phyloP scores from a whole-genome alignment of 2,329 filamentous ascomycete genomes.

The Scedosporium boydii region DNA sequence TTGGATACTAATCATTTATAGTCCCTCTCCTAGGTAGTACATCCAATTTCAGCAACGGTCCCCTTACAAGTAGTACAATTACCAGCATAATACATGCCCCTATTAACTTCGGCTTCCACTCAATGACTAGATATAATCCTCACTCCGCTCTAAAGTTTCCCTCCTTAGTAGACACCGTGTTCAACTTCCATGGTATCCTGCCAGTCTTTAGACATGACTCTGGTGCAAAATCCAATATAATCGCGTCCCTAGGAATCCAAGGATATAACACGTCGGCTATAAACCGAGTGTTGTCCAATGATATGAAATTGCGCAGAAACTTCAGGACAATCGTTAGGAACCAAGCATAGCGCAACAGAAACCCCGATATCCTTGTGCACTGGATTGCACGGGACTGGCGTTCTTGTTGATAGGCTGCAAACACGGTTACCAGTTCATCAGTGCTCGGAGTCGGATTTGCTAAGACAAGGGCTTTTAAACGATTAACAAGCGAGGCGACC shows the following conservation, averaged over 20 bases:
- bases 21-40: too few relatives aligned
- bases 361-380: not conserved
- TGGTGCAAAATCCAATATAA: not conserved
- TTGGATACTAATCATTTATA: too few relatives aligned
- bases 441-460: not conserved
- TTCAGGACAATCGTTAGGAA: not conserved
- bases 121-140: too few relatives aligned
- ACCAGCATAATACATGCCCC: too few relatives aligned
- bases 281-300: not conserved
- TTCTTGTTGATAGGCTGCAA: not conserved
- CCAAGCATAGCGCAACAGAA: not conserved
- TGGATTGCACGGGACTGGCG: not conserved
- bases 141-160: too few relatives aligned
- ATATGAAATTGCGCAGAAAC: not conserved
- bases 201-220: not conserved
- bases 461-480: not conserved
- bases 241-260: not conserved
- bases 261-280: not conserved
- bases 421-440: not conserved
- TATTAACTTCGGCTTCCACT: too few relatives aligned
- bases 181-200: not conserved
- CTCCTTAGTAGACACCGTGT: not conserved
- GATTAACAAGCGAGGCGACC: slow-evolving; percentile 14
- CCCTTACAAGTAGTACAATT: too few relatives aligned
- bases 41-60: too few relatives aligned